phyloP scores from a whole-genome alignment of 148 eudicot species.

The Vaccinium vitisidaea region DNA sequence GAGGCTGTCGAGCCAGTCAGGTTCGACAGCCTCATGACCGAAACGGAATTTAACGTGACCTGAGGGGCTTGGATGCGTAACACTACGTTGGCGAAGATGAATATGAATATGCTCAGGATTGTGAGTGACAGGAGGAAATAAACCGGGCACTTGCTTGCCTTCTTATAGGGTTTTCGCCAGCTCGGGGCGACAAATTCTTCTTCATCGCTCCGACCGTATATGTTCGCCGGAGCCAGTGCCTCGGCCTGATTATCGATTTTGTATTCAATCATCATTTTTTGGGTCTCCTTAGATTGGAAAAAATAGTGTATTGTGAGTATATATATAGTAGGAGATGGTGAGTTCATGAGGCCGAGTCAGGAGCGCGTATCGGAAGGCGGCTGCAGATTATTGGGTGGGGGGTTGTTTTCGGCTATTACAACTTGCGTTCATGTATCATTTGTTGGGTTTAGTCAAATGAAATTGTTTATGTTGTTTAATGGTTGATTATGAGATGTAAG shows the following conservation, averaged over 20 bases:
- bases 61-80: neutral
- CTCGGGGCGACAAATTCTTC: neutral
- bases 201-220: constrained; percentile 12
- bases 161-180: neutral
- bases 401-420: neutral
- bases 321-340: neutral
- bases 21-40: neutral
- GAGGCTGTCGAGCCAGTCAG: neutral
- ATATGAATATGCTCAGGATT: neutral
- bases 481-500: no score
- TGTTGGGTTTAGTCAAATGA: no score
- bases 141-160: neutral
- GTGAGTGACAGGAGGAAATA: neutral
- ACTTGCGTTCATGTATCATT: no score
- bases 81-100: neutral
- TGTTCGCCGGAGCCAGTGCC: constrained; percentile 19
- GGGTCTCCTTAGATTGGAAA: neutral
- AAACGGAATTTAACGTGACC: neutral
- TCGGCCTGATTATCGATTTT: constrained; percentile 5
- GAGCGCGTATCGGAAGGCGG: neutral
- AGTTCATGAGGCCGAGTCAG: neutral
- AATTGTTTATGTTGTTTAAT: no score
- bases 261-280: constrained; percentile 11
- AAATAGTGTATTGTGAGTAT: neutral
- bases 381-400: neutral